Evolutionary conservation across 2,329 filamentous ascomycete genomes (phyloP).

Genomic region (Xylaria hypoxylon): DNA sequence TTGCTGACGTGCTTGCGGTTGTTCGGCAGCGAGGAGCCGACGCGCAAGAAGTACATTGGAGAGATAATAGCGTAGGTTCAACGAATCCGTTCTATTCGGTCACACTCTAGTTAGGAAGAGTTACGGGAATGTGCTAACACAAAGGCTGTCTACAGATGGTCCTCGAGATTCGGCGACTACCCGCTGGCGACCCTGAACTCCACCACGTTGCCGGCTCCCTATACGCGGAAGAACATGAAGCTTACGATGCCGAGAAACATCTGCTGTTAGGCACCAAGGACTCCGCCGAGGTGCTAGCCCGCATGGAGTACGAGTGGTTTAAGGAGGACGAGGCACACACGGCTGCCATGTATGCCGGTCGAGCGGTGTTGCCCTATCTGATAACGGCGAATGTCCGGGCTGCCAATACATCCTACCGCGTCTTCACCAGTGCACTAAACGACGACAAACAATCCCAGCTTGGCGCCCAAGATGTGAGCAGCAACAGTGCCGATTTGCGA

Average conservation of each 20-base stretch:
- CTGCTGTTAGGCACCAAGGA: slow-evolving; percentile 89
- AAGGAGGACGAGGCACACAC: slow-evolving; percentile 87
- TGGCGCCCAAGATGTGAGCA: slow-evolving; percentile 84
- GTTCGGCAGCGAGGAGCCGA: slow-evolving; percentile 87
- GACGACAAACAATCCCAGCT: slow-evolving; percentile 67
- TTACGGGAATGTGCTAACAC: slow-evolving; percentile 33
- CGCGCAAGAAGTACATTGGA: slow-evolving; percentile 89
- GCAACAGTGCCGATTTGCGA: slow-evolving; percentile 76
- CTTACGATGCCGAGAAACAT: slow-evolving; percentile 93
- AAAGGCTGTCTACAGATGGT: slow-evolving; percentile 70
- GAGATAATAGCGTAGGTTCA: slow-evolving; percentile 78
- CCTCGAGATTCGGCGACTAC: slow-evolving; percentile 83
- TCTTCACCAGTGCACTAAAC: slow-evolving; percentile 77
- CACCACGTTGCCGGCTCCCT: slow-evolving; percentile 91
- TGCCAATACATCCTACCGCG: slow-evolving; percentile 82
- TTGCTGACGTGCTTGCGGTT: slow-evolving; percentile 82
- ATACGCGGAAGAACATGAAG: slow-evolving; percentile 92
- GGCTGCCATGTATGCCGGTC: slow-evolving; percentile 85
- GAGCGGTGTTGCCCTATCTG: slow-evolving; percentile 90
- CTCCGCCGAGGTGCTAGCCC: slow-evolving; percentile 81
- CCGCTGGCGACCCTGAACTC: slow-evolving; percentile 91
- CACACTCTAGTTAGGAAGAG: slow-evolving; percentile 9
- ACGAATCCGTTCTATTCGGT: slow-evolving; percentile 14
- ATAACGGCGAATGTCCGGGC: slow-evolving; percentile 90
- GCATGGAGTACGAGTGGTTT: slow-evolving; percentile 95